Conservation (phyloP, 331 rosid genomes). For the Malus hybrid region DNA sequence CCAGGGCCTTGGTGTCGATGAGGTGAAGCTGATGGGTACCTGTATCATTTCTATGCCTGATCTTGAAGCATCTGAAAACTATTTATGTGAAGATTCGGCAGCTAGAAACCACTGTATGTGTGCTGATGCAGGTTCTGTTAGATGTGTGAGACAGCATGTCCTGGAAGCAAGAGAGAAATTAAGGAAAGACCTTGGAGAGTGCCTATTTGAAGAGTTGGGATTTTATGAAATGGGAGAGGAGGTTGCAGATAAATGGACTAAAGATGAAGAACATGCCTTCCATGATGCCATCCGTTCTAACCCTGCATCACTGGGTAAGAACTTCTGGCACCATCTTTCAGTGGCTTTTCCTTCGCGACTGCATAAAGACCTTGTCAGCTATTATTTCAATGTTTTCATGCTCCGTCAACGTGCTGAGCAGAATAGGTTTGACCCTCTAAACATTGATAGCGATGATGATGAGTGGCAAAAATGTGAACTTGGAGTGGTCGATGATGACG, state of each 20-base stretch:
- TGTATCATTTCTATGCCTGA: constrained; percentile 25
- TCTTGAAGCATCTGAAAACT: constrained; percentile 13
- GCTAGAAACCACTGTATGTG: constrained; percentile 16
- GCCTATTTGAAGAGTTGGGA: constrained; percentile 21
- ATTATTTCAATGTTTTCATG: constrained; percentile 31
- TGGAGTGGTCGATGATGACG: constrained; percentile 1
- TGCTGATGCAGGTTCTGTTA: constrained; percentile 21
- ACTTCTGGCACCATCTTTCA: constrained; percentile 21
- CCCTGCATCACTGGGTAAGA: constrained; percentile 27
- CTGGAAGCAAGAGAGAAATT: constrained; percentile 20
- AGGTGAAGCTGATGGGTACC: constrained; percentile 18
- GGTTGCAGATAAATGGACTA: constrained; percentile 20
- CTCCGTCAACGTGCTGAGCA: constrained; percentile 27
- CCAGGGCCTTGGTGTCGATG: neutral
- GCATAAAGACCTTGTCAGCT: constrained; percentile 24
- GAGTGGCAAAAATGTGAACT: constrained; percentile 26
- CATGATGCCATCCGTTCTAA: constrained; percentile 20
- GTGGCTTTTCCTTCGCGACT: constrained; percentile 23
- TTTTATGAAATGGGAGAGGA: constrained; percentile 35
- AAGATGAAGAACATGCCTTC: constrained; percentile 29
- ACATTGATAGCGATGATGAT: constrained; percentile 30
- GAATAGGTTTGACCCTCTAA: constrained; percentile 22
- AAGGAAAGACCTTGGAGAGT: constrained; percentile 17
- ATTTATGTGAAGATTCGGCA: constrained; percentile 2
- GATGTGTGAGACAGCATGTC: constrained; percentile 31